A percentile compares a stretch with the other conserved stretches of the same genome.
Conservation (phyloP, 768 basidiomycete genomes). For the Leccinum incarnatum region DNA sequence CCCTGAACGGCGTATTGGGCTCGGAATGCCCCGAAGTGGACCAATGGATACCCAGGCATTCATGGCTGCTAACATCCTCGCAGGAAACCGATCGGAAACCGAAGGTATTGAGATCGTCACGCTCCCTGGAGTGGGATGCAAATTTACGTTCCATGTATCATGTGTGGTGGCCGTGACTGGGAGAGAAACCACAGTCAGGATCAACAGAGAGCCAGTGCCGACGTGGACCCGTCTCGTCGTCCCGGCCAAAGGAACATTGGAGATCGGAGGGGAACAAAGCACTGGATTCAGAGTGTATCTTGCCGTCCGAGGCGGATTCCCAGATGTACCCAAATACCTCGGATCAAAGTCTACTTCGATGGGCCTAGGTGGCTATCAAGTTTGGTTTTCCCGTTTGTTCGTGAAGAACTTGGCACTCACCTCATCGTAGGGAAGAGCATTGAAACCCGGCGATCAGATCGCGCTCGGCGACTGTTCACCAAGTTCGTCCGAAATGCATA, state of each 20-base stretch:
- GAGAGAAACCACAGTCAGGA: conserved; percentile 39
- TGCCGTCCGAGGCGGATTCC: conserved; percentile 58
- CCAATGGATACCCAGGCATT: conserved; percentile 63
- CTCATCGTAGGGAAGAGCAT: conserved; percentile 44
- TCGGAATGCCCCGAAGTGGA: conserved; percentile 62
- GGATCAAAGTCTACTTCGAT: conserved; percentile 66
- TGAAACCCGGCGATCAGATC: conserved; percentile 51
- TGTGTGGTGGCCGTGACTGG: conserved; percentile 58
- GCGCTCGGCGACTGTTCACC: conserved; percentile 36
- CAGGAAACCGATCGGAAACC: conserved; percentile 45
- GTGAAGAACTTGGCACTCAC: conserved; percentile 6
- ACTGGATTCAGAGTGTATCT: conserved; percentile 56
- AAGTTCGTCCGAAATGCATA: conserved; percentile 9
- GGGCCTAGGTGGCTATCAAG: conserved; percentile 59
- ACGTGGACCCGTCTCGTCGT: conserved; percentile 54
- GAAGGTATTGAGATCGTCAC: conserved; percentile 59
- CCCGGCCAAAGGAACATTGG: conserved; percentile 42
- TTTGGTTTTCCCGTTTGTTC: neutral
- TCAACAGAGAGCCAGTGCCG: conserved; percentile 37
- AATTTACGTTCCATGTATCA: conserved; percentile 47
- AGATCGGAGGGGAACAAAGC: conserved; percentile 31
- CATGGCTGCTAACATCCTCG: conserved; percentile 54
- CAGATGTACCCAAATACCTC: conserved; percentile 51
- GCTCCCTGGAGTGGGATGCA: conserved; percentile 41
- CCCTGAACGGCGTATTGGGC: conserved; percentile 48